Evolutionary conservation across 2,329 filamentous ascomycete species (phyloP), one percentile per base, ranked within the genome.

Genomic region (Colletotrichum limetticola): DNA sequence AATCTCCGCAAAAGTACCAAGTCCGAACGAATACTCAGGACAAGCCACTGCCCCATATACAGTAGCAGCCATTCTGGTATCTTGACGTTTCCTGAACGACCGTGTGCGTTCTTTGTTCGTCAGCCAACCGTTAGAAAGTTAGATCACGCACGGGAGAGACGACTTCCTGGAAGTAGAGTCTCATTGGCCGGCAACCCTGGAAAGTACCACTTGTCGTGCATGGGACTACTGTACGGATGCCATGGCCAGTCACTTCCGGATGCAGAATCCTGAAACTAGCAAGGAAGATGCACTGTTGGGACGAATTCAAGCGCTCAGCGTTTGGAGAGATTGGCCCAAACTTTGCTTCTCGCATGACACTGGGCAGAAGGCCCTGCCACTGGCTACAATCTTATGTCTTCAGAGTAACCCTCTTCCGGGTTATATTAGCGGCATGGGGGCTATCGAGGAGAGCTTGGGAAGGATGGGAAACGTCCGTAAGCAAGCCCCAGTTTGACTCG

Each of bases 241-340:
- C 68, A 63, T 63, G 49, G 37, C 68, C 30, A 68, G 52, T 72
- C 26, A 66, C 59, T 66, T 68, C 72, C 72, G 65, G 56, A 68
- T 75, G 64, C 71, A 69, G 72, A 72, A 63, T 57, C 49, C 68
- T 75, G 72, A 69, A 74, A 72, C 68, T 55, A 72, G 70, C 66
- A 62, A 63, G 53, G 58, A 28, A 65, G 28, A 53, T 24, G 55
- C 49, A 68, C 30, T 59, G 59, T 72, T 65, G 60, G 60, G 65
- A 74, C 52, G 69, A 37, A 49, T 72, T 24, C 22, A 46, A 56
- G 63, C 35, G 52, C 37, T 42, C 19, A 37, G 57, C 35, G 22
- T 60, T 37, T 65, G 55, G 14, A 68, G 24, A 68, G 42, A 24
- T n/a, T n/a, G 63, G 14, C 37, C 16, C 28, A 14, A 52, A 22